phyloP scores from a whole-genome alignment of 2,329 filamentous ascomycete genomes.

The Fusarium coicis region DNA sequence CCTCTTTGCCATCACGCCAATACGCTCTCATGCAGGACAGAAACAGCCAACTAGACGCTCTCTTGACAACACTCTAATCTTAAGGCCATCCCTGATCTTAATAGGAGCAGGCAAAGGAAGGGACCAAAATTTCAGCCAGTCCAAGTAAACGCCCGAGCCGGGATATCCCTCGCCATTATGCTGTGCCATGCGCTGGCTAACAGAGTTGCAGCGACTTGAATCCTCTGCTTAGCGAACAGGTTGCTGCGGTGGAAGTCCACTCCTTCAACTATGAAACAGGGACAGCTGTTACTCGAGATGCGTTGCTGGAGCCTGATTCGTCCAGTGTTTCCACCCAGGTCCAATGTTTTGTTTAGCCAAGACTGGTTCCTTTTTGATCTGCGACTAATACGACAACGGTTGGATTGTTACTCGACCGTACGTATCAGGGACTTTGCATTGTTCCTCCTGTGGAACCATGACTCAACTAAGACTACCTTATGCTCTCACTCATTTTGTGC shows the following conservation, averaged over 20 bases:
- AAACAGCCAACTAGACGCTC: not conserved
- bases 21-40: constrained; percentile 18
- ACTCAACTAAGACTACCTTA: constrained; percentile 1
- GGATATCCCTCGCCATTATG: constrained; percentile 21
- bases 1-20: constrained; percentile 15
- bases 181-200: constrained; percentile 26
- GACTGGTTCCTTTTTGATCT: constrained; percentile 1
- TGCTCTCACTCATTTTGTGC: constrained; percentile 1
- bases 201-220: constrained; percentile 9
- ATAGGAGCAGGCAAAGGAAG: not conserved
- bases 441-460: constrained; percentile 25
- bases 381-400: constrained; percentile 9
- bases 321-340: constrained; percentile 28
- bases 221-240: constrained; percentile 10
- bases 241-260: constrained; percentile 4
- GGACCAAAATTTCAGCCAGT: constrained; percentile 25
- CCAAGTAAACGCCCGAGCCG: constrained; percentile 26
- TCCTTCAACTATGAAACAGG: constrained; percentile 29
- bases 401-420: constrained; percentile 1
- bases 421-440: constrained; percentile 10
- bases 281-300: constrained; percentile 20
- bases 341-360: constrained; percentile 19
- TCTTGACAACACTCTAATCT: constrained; percentile 9
- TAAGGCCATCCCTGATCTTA: constrained; percentile 5
- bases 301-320: constrained; percentile 26